phyloP scores from a whole-genome alignment of 108 stramenopile genomes.

The Cyclotella choctawhatcheeana region DNA sequence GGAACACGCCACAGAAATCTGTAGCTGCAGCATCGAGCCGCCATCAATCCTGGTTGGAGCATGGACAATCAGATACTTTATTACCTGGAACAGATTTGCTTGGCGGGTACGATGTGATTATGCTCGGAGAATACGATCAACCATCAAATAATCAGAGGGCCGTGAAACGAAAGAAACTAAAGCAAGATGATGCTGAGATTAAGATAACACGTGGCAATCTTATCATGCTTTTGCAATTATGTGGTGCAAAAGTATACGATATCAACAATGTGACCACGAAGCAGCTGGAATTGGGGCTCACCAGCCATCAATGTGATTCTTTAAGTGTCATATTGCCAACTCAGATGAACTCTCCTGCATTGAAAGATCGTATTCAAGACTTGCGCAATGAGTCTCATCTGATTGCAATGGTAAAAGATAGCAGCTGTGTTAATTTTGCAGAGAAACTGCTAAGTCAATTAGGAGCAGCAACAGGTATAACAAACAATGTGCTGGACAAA shows the following conservation, averaged over 20 bases:
- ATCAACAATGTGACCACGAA: conserved; percentile 17
- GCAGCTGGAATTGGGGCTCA: conserved; percentile 29
- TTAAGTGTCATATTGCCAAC: conserved; percentile 8
- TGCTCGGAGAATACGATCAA: conserved; percentile 54
- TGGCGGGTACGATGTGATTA: conserved; percentile 31
- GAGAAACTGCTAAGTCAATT: conserved; percentile 28
- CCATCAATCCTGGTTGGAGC: conserved; percentile 23
- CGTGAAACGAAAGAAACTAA: conserved; percentile 26
- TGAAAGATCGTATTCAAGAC: conserved; percentile 17
- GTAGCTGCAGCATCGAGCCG: conserved; percentile 19
- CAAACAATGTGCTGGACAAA: background rate
- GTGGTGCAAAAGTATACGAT: conserved; percentile 53
- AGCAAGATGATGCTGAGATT: conserved; percentile 2
- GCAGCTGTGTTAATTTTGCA: conserved; percentile 32
- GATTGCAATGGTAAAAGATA: conserved; percentile 36
- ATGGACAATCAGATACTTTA: conserved; percentile 17
- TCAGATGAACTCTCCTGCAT: background rate
- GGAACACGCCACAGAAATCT: conserved; percentile 52
- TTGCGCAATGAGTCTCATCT: background rate
- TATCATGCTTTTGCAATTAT: conserved; percentile 43
- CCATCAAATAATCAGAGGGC: conserved; percentile 9
- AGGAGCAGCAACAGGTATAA: background rate
- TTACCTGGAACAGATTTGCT: conserved; percentile 43
- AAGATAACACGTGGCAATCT: conserved; percentile 32
- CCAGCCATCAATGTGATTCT: conserved; percentile 7